phyloP scores from a whole-genome alignment of 306 rosid species.

The Coriaria nepalensis region DNA sequence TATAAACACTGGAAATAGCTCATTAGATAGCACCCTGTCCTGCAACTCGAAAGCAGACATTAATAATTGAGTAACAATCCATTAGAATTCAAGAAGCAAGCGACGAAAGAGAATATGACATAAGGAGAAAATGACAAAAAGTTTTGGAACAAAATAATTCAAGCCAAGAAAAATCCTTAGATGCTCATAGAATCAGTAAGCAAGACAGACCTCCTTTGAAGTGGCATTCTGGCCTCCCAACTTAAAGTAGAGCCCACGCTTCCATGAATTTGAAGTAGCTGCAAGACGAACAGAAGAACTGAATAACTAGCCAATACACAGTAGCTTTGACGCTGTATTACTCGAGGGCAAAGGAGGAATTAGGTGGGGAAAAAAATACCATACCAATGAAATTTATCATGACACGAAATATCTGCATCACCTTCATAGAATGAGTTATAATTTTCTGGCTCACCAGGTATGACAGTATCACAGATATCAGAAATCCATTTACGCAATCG shows the following conservation, averaged over 20 bases:
- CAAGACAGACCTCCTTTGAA: slow-evolving; percentile 57
- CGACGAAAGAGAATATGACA: too few relatives aligned
- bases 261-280: slow-evolving; percentile 62
- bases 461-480: slow-evolving; percentile 56
- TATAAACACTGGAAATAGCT: slow-evolving; percentile 57
- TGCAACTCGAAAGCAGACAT: slow-evolving; percentile 20
- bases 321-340: too few relatives aligned
- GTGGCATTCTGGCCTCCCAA: slow-evolving; percentile 35
- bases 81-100: too few relatives aligned
- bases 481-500: slow-evolving; percentile 76
- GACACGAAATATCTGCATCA: slow-evolving; percentile 55
- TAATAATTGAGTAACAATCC: too few relatives aligned
- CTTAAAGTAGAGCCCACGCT: slow-evolving; percentile 55
- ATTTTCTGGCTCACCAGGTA: slow-evolving; percentile 43
- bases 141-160: not conserved
- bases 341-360: slow-evolving; percentile 2
- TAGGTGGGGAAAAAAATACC: too few relatives aligned
- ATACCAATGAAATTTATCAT: slow-evolving; percentile 65
- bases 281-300: slow-evolving; percentile 23
- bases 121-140: not conserved
- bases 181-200: not conserved
- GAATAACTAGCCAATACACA: too few relatives aligned
- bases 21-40: slow-evolving; percentile 55
- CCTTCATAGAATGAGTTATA: slow-evolving; percentile 51
- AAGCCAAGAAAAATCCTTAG: not conserved